These are phyloP conservation scores for Gaeumannomyces tritici DNA, from an alignment of 2,329 filamentous ascomycete genomes.

Conservation along the genomic window DNA sequence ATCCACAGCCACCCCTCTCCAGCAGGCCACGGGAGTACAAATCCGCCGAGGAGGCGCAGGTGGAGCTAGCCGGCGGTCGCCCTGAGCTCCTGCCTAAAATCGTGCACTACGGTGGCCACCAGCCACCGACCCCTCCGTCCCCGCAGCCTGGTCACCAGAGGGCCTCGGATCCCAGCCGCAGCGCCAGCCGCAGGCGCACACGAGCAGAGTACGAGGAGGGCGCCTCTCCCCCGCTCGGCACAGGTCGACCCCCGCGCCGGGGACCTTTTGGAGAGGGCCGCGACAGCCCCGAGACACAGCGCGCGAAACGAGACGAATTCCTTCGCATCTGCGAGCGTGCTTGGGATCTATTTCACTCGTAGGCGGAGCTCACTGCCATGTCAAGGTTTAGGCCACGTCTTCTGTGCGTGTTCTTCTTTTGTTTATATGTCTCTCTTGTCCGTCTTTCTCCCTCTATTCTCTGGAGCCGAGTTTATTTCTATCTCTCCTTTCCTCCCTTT, in stretches of 20 bases:
- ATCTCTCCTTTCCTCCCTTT: background rate
- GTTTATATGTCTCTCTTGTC: background rate
- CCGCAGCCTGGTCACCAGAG: conserved; percentile 46
- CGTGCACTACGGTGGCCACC: conserved; percentile 90
- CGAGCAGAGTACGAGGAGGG: conserved; percentile 93
- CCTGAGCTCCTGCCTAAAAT: conserved; percentile 87
- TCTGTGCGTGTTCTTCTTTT: background rate
- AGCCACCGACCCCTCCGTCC: conserved; percentile 85
- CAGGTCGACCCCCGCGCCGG: conserved; percentile 52
- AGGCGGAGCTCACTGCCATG: conserved; percentile 17
- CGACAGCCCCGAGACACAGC: conserved; percentile 74
- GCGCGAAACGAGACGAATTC: conserved; percentile 89
- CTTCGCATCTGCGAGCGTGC: conserved; percentile 75
- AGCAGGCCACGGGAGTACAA: conserved; percentile 76
- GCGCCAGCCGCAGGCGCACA: conserved; percentile 61
- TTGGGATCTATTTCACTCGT: conserved; percentile 97
- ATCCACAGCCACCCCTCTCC: conserved; percentile 35
- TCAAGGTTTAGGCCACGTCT: too few species aligned
- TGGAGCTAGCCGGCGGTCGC: conserved; percentile 80
- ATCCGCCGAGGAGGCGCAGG: conserved; percentile 91
- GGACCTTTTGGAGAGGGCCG: conserved; percentile 74
- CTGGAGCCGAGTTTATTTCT: background rate
- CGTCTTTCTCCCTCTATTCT: background rate
- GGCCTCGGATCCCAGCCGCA: conserved; percentile 39
- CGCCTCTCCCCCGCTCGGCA: conserved; percentile 72